Evolutionary conservation across 805 yeast species (phyloP).

Genomic region (Barnettozyma vustinii): DNA sequence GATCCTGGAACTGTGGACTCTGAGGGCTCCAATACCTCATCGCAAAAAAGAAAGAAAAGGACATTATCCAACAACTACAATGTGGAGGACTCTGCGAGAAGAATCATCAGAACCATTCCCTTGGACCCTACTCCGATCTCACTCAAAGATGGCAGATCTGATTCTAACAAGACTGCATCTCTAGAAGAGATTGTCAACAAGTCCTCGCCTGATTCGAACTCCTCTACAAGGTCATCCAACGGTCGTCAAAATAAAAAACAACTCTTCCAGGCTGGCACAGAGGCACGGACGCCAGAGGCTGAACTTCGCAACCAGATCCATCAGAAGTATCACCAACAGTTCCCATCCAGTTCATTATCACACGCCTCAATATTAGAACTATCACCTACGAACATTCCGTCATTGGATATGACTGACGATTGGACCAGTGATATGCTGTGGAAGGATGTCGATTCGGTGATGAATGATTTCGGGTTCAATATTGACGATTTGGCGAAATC

Average conservation of each 20-base stretch:
- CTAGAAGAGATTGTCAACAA: constrained; percentile 17
- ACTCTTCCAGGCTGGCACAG: not conserved
- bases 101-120: constrained; percentile 72
- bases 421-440: constrained; percentile 40
- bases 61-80: constrained; percentile 50
- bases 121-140: constrained; percentile 75
- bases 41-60: constrained; percentile 34
- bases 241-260: not conserved
- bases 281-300: constrained; percentile 1
- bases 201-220: constrained; percentile 16
- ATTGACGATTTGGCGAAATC: constrained; percentile 30
- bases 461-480: constrained; percentile 90
- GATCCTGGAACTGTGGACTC: constrained; percentile 32
- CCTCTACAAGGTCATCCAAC: not conserved
- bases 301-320: constrained; percentile 3
- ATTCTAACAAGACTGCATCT: constrained; percentile 12
- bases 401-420: constrained; percentile 34
- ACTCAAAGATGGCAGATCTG: constrained; percentile 13
- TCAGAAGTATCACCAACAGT: constrained; percentile 1
- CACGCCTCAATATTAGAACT: constrained; percentile 2
- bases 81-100: constrained; percentile 69
- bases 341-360: not conserved
- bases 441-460: constrained; percentile 83
- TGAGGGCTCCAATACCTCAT: constrained; percentile 29
- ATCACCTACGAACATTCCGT: constrained; percentile 22